Evolutionary conservation across 176 grass and related monocot species (phyloP).

Genomic region (Puya raimondii): DNA sequence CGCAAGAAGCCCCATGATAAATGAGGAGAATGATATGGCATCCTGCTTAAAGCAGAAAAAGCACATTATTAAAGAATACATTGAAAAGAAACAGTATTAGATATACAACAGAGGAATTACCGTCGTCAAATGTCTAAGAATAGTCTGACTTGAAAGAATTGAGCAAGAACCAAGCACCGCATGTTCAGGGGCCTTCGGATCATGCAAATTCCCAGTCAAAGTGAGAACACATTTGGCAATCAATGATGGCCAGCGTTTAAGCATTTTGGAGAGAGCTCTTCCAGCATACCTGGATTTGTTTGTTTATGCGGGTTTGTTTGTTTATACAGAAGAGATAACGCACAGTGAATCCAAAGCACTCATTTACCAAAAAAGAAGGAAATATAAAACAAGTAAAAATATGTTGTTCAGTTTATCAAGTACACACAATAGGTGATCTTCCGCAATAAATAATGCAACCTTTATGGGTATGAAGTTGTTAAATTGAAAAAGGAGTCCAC

Average conservation of each 20-base stretch:
- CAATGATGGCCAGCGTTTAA: constrained; percentile 84
- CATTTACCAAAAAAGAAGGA: too few species aligned
- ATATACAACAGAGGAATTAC: constrained; percentile 31
- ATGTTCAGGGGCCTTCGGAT: constrained; percentile 72
- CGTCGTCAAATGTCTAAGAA: constrained; percentile 68
- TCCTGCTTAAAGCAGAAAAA: constrained; percentile 41
- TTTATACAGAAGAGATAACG: not conserved
- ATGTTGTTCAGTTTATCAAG: too few species aligned
- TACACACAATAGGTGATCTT: too few species aligned
- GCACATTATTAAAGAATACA: constrained; percentile 17
- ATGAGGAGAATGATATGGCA: constrained; percentile 63
- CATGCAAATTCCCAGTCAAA: constrained; percentile 45
- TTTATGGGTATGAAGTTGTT: too few species aligned
- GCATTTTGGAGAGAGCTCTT: constrained; percentile 74
- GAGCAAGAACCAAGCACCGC: constrained; percentile 74
- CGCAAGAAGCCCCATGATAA: constrained; percentile 78
- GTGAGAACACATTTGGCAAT: constrained; percentile 64
- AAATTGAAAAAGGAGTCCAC: too few species aligned
- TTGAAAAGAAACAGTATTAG: constrained; percentile 4
- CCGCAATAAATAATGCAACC: too few species aligned
- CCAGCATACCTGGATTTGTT: constrained; percentile 51
- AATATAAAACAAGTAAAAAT: too few species aligned
- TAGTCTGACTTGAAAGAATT: constrained; percentile 56
- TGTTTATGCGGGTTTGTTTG: not conserved
- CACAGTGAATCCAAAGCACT: not conserved